These are phyloP conservation scores for Phascolomyces articulosus DNA, from an alignment of 371 early-diverging fungal species.

Conservation along the genomic window DNA sequence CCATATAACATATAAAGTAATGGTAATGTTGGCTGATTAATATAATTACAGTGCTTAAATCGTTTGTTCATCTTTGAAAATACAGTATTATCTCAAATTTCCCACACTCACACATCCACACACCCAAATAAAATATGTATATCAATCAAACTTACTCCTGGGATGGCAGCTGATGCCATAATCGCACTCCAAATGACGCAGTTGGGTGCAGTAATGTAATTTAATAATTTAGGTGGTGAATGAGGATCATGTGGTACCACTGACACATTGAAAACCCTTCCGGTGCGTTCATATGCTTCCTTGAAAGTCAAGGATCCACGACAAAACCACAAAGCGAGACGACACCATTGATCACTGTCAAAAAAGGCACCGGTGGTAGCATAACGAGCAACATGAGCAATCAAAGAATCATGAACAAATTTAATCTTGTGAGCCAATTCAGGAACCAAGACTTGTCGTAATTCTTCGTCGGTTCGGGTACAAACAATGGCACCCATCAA, in stretches of 20 bases:
- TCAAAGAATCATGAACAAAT: constrained; percentile 61
- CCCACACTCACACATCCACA: no score
- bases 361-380: constrained; percentile 62
- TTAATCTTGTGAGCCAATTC: constrained; percentile 62
- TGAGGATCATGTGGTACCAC: constrained; percentile 82
- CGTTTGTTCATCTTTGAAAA: no score
- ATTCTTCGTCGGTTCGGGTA: constrained; percentile 80
- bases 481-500: constrained; percentile 81
- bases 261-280: constrained; percentile 85
- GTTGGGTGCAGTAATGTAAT: constrained; percentile 80
- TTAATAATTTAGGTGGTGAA: constrained; percentile 77
- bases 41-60: not conserved
- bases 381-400: constrained; percentile 30
- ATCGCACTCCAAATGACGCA: constrained; percentile 87
- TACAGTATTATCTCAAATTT: no score
- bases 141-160: constrained; percentile 55
- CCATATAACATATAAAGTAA: not conserved
- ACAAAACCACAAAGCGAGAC: constrained; percentile 72
- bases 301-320: constrained; percentile 87
- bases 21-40: no score
- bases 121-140: no score
- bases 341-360: constrained; percentile 75
- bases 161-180: constrained; percentile 54
- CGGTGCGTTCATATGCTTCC: constrained; percentile 89
- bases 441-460: constrained; percentile 67